Percentiles rank a stretch among this genome's conserved stretches.
phyloP scores from a whole-genome alignment of 2,329 filamentous ascomycete species.

The Arthrobotrys iridis region DNA sequence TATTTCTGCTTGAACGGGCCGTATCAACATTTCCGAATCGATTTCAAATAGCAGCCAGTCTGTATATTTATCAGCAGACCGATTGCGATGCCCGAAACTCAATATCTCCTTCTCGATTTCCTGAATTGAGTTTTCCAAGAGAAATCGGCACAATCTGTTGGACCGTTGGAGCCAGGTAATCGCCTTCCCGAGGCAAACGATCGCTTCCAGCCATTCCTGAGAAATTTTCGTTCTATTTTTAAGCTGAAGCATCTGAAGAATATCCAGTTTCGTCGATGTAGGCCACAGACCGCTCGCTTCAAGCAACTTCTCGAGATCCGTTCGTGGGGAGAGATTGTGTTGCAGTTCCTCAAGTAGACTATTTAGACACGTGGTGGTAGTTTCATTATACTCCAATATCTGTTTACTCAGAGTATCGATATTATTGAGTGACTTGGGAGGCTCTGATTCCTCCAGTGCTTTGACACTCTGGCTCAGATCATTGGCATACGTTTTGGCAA shows the following conservation, averaged over 20 bases:
- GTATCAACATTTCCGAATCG: slow-evolving; percentile 72
- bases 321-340: neutral
- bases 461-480: slow-evolving; percentile 11
- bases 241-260: slow-evolving; percentile 11
- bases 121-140: neutral
- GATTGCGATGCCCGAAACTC: neutral
- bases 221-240: neutral
- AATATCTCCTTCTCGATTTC: slow-evolving; percentile 17
- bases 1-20: slow-evolving; percentile 70
- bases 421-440: neutral
- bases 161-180: slow-evolving; percentile 37
- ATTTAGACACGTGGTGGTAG: neutral
- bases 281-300: slow-evolving; percentile 50
- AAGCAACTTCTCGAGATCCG: neutral
- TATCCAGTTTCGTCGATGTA: neutral
- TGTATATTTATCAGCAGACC: slow-evolving; percentile 61
- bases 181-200: slow-evolving; percentile 15
- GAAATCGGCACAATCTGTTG: neutral
- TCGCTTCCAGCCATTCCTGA: neutral
- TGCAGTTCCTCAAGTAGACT: neutral
- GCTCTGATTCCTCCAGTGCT: neutral
- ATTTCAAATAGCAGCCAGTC: slow-evolving; percentile 76
- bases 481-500: slow-evolving; percentile 8
- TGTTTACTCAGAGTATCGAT: neutral
- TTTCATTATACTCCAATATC: neutral